Conservation (phyloP, 306 rosid genomes). For the Purshia tridentata region DNA sequence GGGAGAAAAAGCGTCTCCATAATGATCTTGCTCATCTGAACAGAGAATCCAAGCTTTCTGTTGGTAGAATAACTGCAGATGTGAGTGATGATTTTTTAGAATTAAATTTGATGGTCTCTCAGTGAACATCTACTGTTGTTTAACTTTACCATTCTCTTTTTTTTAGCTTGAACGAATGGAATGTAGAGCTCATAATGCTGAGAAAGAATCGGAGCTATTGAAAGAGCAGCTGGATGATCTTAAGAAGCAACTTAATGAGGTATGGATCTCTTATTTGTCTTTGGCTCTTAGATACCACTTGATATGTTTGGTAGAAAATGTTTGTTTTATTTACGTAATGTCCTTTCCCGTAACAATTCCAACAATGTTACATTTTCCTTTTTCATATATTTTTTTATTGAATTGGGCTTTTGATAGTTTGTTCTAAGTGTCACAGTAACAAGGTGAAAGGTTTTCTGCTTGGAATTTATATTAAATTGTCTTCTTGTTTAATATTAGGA, state of each 20-base stretch:
- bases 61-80: constrained; percentile 61
- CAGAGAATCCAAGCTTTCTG: constrained; percentile 68
- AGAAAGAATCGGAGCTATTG: constrained; percentile 66
- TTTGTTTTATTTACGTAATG: not conserved
- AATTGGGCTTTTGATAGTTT: constrained; percentile 5
- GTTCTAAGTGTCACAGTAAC: not conserved
- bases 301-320: not conserved
- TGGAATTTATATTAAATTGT: constrained; percentile 14
- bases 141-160: constrained; percentile 28
- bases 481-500: constrained; percentile 7
- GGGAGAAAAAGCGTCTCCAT: constrained; percentile 54
- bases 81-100: constrained; percentile 43
- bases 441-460: constrained; percentile 17
- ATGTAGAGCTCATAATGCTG: constrained; percentile 71
- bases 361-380: not conserved
- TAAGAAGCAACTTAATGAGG: constrained; percentile 69
- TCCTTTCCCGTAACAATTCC: not conserved
- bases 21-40: constrained; percentile 57
- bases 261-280: constrained; percentile 31
- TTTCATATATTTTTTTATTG: not conserved
- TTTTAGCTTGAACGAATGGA: constrained; percentile 77
- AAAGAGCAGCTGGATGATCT: constrained; percentile 66
- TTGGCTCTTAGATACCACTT: not conserved
- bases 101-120: constrained; percentile 14
- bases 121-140: constrained; percentile 6